Conservation (phyloP, 805 yeast species). For the Yarrowia divulgata region DNA sequence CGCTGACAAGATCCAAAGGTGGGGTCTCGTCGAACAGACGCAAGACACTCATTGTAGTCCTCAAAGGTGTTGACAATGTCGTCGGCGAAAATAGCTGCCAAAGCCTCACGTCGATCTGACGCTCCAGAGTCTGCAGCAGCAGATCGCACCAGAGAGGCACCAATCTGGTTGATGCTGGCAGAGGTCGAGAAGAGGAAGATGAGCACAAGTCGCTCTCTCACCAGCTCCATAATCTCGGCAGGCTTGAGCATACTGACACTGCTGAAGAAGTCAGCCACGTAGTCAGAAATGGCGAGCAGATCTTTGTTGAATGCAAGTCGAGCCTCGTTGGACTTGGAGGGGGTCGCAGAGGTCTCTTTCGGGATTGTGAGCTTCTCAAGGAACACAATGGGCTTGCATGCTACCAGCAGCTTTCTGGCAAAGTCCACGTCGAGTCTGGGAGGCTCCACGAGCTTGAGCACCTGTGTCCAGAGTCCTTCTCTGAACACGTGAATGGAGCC, state of each 20-base stretch:
- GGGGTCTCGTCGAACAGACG: constrained; percentile 56
- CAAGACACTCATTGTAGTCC: constrained; percentile 59
- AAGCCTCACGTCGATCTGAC: constrained; percentile 78
- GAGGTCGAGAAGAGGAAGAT: constrained; percentile 26
- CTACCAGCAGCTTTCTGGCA: constrained; percentile 12
- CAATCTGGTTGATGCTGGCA: constrained; percentile 15
- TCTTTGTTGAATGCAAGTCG: constrained; percentile 21
- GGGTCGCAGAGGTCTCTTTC: neutral
- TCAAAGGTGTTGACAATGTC: constrained; percentile 57
- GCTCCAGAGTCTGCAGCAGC: constrained; percentile 60
- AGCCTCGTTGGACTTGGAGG: constrained; percentile 12
- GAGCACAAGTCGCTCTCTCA: constrained; percentile 1
- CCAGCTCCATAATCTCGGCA: constrained; percentile 10
- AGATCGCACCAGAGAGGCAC: constrained; percentile 20
- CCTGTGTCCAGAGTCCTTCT: constrained; percentile 5
- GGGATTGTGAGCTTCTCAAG: constrained; percentile 17
- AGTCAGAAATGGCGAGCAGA: neutral
- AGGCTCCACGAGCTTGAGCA: constrained; percentile 24
- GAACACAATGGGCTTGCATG: constrained; percentile 15
- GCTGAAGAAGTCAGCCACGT: constrained; percentile 23
- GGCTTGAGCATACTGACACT: constrained; percentile 22
- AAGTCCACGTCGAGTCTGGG: constrained; percentile 16
- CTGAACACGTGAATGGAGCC: constrained; percentile 16
- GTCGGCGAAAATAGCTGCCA: constrained; percentile 60
- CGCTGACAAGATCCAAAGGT: constrained; percentile 78